phyloP scores from a whole-genome alignment of 371 early-diverging fungal genomes.

The Rhizopus sp. region DNA sequence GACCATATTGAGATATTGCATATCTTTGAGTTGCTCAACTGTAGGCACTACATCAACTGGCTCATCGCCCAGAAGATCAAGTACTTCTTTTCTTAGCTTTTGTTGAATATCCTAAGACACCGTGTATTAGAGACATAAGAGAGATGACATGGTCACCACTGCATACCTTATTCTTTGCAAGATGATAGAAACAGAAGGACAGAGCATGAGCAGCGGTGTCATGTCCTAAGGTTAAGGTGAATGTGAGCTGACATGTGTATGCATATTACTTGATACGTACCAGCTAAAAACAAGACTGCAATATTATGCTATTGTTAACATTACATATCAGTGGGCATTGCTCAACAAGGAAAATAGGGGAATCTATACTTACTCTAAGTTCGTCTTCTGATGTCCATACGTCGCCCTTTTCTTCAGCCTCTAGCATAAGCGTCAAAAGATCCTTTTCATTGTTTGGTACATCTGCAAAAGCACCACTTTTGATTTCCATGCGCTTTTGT shows the following conservation, averaged over 20 bases:
- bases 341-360: neutral
- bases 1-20: conserved; percentile 50
- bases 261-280: conserved; percentile 21
- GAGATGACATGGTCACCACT: too few relatives aligned
- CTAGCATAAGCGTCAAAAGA: conserved; percentile 51
- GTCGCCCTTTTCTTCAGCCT: neutral
- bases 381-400: neutral
- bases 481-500: neutral
- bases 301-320: conserved; percentile 11
- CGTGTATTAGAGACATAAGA: neutral
- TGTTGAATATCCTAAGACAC: conserved; percentile 21
- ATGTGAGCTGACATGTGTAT: conserved; percentile 35
- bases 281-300: conserved; percentile 20
- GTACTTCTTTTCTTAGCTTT: conserved; percentile 14
- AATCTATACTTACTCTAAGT: conserved; percentile 5
- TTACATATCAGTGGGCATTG: neutral
- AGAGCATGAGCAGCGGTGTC: conserved; percentile 39
- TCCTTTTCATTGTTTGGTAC: conserved; percentile 38
- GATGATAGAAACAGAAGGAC: conserved; percentile 27
- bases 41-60: conserved; percentile 22
- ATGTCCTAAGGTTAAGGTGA: conserved; percentile 30
- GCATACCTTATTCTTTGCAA: conserved; percentile 33
- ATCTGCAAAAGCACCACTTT: neutral
- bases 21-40: conserved; percentile 36
- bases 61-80: conserved; percentile 16